Percentiles rank a stretch among this genome's conserved stretches.
phyloP scores from a whole-genome alignment of 1,139 yeast genomes.

The Magnusiomyces tetraspermus region DNA sequence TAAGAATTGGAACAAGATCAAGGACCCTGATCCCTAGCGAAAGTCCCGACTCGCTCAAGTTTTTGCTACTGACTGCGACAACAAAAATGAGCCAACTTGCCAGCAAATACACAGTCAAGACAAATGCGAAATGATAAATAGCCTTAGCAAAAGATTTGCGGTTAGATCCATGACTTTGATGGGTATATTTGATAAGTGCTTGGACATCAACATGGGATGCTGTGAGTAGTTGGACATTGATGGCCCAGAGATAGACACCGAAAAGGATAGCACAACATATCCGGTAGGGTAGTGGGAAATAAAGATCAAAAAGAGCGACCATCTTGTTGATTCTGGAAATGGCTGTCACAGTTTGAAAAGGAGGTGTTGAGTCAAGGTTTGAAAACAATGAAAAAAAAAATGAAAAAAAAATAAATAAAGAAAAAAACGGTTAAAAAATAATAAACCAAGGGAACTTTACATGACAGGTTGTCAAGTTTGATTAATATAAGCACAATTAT shows the following conservation, averaged over 20 bases:
- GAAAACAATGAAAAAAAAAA: background rate
- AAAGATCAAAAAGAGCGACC: constrained; percentile 29
- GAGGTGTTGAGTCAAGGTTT: background rate
- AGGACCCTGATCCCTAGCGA: constrained; percentile 1
- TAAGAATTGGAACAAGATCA: constrained; percentile 33
- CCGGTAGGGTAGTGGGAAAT: constrained; percentile 43
- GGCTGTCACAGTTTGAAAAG: background rate
- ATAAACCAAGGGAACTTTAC: no score
- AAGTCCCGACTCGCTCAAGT: constrained; percentile 1
- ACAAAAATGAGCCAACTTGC: constrained; percentile 12
- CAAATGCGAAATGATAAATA: constrained; percentile 23
- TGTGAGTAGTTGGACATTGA: constrained; percentile 34
- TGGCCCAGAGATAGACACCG: constrained; percentile 46
- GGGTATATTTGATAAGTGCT: constrained; percentile 31
- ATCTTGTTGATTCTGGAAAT: no score
- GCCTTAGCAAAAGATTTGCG: constrained; percentile 19
- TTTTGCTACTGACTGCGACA: background rate
- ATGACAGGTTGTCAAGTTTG: no score
- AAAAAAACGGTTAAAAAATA: no score
- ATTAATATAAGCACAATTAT: no score
- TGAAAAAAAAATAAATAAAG: no score
- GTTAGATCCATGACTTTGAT: constrained; percentile 6
- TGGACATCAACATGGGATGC: constrained; percentile 36
- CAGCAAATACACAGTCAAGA: constrained; percentile 15
- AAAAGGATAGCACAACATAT: constrained; percentile 36